Evolutionary conservation across 78 protist genomes (phyloP).

Genomic region (Paulinella micropora): DNA sequence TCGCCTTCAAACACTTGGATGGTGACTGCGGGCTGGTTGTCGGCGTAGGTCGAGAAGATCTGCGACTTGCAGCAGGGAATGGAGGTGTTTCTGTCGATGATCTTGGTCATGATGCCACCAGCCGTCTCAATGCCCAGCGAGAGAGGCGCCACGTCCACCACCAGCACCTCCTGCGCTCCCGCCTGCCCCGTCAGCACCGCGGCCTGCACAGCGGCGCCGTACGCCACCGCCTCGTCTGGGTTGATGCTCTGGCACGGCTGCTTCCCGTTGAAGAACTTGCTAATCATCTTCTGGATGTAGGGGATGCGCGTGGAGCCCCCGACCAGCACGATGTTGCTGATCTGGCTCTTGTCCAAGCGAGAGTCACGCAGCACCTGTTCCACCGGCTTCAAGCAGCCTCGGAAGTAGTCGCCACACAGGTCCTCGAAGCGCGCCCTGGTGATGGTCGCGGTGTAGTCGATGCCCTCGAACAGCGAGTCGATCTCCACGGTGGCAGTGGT

Average conservation of each 20-base stretch:
- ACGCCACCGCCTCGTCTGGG: conserved; percentile 59
- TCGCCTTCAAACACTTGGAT: conserved; percentile 37
- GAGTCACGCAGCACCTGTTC: conserved; percentile 71
- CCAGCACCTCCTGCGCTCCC: conserved; percentile 2
- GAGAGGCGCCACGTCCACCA: conserved; percentile 57
- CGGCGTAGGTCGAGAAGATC: conserved; percentile 39
- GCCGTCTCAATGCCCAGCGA: conserved; percentile 58
- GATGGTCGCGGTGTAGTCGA: conserved; percentile 77
- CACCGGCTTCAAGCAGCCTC: conserved; percentile 69
- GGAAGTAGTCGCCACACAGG: conserved; percentile 76
- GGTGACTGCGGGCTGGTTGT: conserved; percentile 39
- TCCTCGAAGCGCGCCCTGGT: conserved; percentile 97
- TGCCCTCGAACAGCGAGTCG: conserved; percentile 82
- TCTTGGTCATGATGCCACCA: conserved; percentile 41
- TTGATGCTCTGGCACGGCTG: conserved; percentile 48
- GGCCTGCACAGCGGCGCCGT: conserved; percentile 55
- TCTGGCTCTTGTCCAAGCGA: conserved; percentile 48
- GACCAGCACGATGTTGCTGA: conserved; percentile 85
- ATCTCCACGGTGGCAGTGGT: conserved; percentile 79
- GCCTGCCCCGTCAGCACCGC: conserved; percentile 38
- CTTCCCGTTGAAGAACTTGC: conserved; percentile 89
- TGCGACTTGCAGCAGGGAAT: conserved; percentile 24
- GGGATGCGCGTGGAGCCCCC: conserved; percentile 98
- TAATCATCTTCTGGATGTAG: conserved; percentile 75
- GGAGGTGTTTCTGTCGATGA: conserved; percentile 35